Evolutionary conservation across 2,329 filamentous ascomycete species (phyloP), one percentile per base, ranked within the genome.

Genomic region (Chalara sp.): DNA sequence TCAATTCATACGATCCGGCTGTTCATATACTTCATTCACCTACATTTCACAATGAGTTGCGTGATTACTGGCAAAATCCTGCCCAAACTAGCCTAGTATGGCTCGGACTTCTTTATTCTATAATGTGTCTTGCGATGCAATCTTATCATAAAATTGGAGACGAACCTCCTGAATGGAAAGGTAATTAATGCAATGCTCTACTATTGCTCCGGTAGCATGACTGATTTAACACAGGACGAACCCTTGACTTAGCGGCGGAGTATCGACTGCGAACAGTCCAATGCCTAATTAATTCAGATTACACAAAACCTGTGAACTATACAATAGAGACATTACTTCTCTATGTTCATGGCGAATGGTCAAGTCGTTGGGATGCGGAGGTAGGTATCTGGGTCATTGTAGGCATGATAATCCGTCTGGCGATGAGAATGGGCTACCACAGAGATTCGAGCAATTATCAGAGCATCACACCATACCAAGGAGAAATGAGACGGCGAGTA

Each of bases 111-210:
- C 76, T 90, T 10, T 92, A 88, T 65, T 79, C 86, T 0, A 81
- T 92, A 67, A 76, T 92, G 67, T 86, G 83, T 56, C 74, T 92
- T 52, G 86, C 87, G 1, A 80, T 92, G 73, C 76, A 90, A 61
- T 90, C 86, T 50, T 92, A 90, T 61, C 78, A 87, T 63, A 84
- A 87, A 65, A 84, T 87, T 45, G 86, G 86, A 2, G 87, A 92
- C 58, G 88, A 91, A 67, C 87, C 87, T 31, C 76, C 83, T 1
- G 87, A 91, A 66, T 90, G 86, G 76, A 82, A 80, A 61, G 86
- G 84, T n/a, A 77, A 67, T 56, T 70, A 69, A 30, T 46, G 32
- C 35, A n/a, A n/a, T n/a, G 2, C 30, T 21, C 49, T 35, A 5
- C 21, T 43, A 12, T 10, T 10, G n/a, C 35, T 6, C 45, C 32